phyloP scores from a whole-genome alignment of 352 stramenopile species.

The Poterioochromonas sp. region DNA sequence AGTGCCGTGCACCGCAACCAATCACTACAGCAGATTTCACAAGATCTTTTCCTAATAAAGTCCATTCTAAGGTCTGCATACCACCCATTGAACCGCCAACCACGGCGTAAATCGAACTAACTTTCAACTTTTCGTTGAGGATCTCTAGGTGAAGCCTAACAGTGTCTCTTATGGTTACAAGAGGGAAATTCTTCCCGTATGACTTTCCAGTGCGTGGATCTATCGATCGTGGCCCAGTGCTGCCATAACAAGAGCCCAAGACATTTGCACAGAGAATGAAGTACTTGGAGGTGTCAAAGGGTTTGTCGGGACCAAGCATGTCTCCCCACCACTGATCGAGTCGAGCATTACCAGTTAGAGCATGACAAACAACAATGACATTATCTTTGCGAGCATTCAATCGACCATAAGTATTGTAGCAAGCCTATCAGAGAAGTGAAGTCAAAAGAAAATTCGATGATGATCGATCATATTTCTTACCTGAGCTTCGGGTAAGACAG shows the following conservation, averaged over 20 bases:
- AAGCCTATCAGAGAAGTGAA: constrained; percentile 47
- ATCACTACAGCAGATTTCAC: constrained; percentile 81
- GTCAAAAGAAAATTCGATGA: background rate
- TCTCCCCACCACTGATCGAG: constrained; percentile 55
- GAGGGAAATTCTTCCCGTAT: constrained; percentile 78
- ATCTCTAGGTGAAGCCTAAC: constrained; percentile 76
- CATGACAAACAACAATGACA: constrained; percentile 69
- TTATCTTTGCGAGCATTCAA: constrained; percentile 67
- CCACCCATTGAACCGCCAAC: constrained; percentile 77
- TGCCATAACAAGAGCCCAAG: constrained; percentile 83
- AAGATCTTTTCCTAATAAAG: constrained; percentile 62
- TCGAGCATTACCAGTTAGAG: constrained; percentile 67
- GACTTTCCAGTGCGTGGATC: constrained; percentile 56
- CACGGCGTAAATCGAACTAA: constrained; percentile 71
- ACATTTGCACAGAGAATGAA: constrained; percentile 92
- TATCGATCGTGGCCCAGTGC: constrained; percentile 65
- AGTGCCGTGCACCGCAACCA: constrained; percentile 81
- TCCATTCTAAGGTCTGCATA: constrained; percentile 95
- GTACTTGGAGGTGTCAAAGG: constrained; percentile 88
- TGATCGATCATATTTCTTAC: constrained; percentile 24
- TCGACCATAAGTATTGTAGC: constrained; percentile 68
- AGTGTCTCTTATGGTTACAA: constrained; percentile 81
- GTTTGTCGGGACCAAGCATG: constrained; percentile 44
- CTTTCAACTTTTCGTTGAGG: constrained; percentile 70
- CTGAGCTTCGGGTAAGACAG: background rate